A percentile compares a stretch with the other conserved stretches of the same genome.
Evolutionary conservation across 106 monocot genomes (phyloP).

Genomic region (Acorus gramineus): DNA sequence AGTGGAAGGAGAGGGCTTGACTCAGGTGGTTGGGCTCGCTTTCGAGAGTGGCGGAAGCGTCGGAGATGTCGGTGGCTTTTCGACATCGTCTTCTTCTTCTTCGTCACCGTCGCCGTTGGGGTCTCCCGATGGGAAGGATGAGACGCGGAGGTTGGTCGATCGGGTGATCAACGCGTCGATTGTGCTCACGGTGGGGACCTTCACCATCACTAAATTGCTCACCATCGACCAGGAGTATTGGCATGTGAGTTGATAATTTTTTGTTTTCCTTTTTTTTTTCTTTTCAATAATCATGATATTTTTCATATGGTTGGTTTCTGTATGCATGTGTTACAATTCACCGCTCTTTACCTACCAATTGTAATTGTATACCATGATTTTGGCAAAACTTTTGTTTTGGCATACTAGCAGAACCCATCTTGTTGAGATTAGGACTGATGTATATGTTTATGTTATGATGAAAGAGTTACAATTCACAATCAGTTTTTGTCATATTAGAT

Average conservation of each 20-base stretch:
- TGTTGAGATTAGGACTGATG: too few relatives aligned
- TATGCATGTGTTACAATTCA: constrained; percentile 12
- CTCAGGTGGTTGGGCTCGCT: constrained; percentile 30
- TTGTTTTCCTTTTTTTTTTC: not conserved
- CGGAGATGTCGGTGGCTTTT: constrained; percentile 10
- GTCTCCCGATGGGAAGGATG: not conserved
- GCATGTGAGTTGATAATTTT: constrained; percentile 40
- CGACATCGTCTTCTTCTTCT: constrained; percentile 10
- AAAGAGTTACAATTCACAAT: too few relatives aligned
- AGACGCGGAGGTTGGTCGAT: constrained; percentile 27
- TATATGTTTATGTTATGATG: too few relatives aligned
- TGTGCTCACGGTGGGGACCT: constrained; percentile 76
- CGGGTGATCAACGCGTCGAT: constrained; percentile 70
- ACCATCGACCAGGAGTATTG: constrained; percentile 89
- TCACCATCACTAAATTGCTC: constrained; percentile 76
- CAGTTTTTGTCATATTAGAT: too few relatives aligned
- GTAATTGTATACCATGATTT: too few relatives aligned
- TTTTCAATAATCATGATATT: not conserved
- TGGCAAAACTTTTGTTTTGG: too few relatives aligned
- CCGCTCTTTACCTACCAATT: too few relatives aligned
- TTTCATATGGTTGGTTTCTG: not conserved
- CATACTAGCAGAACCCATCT: too few relatives aligned
- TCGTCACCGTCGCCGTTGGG: not conserved
- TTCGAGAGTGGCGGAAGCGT: constrained; percentile 23
- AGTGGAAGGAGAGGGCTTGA: constrained; percentile 5